Conservation (phyloP, 495 filamentous ascomycete species). For the Penicillium tannophilum region DNA sequence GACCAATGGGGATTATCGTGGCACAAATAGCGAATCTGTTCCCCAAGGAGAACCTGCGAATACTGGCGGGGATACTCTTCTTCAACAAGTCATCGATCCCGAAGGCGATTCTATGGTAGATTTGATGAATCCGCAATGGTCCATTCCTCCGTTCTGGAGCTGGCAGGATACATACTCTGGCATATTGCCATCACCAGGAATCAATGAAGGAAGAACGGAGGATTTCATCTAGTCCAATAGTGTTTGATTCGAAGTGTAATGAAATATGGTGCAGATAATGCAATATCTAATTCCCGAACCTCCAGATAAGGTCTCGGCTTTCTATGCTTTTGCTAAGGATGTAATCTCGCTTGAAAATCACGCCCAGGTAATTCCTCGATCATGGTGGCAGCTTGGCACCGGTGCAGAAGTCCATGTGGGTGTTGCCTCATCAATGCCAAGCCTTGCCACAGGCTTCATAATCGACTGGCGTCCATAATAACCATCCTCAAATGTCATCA, state of each 20-base stretch:
- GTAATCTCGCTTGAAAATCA: neutral
- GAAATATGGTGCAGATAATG: no score
- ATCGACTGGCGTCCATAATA: constrained; percentile 26
- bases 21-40: neutral
- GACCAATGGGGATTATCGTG: neutral
- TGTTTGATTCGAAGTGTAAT: neutral
- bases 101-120: neutral
- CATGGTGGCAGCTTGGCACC: constrained; percentile 28
- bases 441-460: constrained; percentile 27
- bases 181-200: neutral
- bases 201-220: neutral
- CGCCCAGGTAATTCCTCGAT: neutral
- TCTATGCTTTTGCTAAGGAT: neutral
- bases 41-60: neutral
- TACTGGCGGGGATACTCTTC: neutral
- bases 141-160: constrained; percentile 8
- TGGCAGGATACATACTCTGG: constrained; percentile 15
- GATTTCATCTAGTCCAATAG: neutral
- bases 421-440: constrained; percentile 26
- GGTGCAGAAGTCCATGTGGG: constrained; percentile 27
- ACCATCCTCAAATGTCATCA: constrained; percentile 28
- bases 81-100: neutral
- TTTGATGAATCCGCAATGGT: neutral
- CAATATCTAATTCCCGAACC: neutral
- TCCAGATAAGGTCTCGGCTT: neutral